phyloP scores from a whole-genome alignment of 2,329 filamentous ascomycete species.

The Lasiodiplodia sp. region DNA sequence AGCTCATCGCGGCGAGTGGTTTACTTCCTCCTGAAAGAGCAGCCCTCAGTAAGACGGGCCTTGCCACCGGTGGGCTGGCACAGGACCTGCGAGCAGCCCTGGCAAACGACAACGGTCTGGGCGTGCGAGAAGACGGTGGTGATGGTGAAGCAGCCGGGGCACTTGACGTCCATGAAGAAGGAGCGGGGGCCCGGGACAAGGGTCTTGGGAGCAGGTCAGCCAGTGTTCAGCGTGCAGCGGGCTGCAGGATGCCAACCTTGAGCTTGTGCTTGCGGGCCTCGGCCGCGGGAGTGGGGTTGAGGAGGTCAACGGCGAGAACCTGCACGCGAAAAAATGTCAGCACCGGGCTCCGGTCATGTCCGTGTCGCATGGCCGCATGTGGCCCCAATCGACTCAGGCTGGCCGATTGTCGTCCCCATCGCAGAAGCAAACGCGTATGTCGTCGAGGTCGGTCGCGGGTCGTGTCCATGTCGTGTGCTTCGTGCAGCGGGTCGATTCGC shows the following conservation, averaged over 20 bases:
- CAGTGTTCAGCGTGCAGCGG: not conserved
- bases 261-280: conserved; percentile 99
- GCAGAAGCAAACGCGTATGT: conserved; percentile 27
- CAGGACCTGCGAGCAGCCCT: conserved; percentile 96
- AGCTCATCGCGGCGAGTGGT: conserved; percentile 48
- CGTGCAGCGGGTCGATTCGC: conserved; percentile 33
- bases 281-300: conserved; percentile 97
- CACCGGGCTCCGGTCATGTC: conserved; percentile 18
- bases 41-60: conserved; percentile 98
- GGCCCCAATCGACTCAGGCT: not conserved
- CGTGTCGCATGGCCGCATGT: conserved; percentile 30
- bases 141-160: conserved; percentile 99
- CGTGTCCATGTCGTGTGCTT: conserved; percentile 43
- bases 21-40: conserved; percentile 99
- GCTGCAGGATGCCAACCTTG: conserved; percentile 73
- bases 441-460: conserved; percentile 29
- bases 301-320: conserved; percentile 99
- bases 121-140: conserved; percentile 99
- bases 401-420: conserved; percentile 6
- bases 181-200: conserved; percentile 96
- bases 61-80: conserved; percentile 99
- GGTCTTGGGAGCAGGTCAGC: conserved; percentile 61
- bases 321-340: conserved; percentile 53
- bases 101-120: conserved; percentile 99
- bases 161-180: conserved; percentile 99